Evolutionary conservation across 176 grass and related monocot species (phyloP).

Genomic region (Carex littledalei): DNA sequence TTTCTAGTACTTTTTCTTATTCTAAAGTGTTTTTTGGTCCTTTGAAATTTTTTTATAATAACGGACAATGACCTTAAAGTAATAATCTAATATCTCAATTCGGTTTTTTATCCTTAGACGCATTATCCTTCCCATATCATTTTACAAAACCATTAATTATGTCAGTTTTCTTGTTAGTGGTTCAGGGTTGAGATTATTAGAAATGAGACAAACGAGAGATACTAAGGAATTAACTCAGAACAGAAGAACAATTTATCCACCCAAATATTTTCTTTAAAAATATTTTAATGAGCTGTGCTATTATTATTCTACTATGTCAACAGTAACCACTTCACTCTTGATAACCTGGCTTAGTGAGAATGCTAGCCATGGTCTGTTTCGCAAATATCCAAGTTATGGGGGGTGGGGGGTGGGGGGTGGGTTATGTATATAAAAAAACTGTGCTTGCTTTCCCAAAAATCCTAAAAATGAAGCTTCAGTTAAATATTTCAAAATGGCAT

Average conservation of each 20-base stretch:
- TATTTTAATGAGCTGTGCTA: background rate
- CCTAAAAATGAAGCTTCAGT: background rate
- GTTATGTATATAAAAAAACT: background rate
- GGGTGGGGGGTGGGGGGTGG: too few species aligned
- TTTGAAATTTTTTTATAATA: background rate
- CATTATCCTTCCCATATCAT: background rate
- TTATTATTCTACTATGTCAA: background rate
- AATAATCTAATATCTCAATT: background rate
- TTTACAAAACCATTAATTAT: background rate
- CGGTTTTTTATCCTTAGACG: background rate
- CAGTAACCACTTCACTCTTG: background rate
- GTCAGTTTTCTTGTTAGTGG: background rate
- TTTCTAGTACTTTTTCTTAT: background rate
- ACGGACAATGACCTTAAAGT: background rate
- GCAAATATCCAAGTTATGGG: background rate
- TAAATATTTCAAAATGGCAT: background rate
- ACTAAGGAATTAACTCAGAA: background rate
- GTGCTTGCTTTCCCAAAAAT: background rate
- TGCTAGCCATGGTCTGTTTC: background rate
- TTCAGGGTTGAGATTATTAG: background rate
- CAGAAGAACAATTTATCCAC: background rate
- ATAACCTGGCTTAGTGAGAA: background rate
- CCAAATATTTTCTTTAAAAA: background rate
- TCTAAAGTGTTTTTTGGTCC: background rate
- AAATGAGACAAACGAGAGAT: background rate